phyloP scores from a whole-genome alignment of 345 rosid species.

The Eucalyptus erythrocorys region DNA sequence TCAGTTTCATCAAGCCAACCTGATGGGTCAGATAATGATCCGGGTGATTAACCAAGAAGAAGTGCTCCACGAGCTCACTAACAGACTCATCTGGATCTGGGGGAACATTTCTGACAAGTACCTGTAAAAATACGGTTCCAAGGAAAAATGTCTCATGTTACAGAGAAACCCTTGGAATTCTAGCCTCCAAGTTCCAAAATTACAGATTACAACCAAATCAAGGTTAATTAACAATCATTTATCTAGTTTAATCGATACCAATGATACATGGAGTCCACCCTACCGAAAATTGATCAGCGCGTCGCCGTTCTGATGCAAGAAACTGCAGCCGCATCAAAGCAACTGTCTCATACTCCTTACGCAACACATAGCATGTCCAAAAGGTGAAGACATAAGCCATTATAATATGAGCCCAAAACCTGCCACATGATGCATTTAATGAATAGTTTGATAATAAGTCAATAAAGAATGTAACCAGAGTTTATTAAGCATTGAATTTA shows the following conservation, averaged over 20 bases:
- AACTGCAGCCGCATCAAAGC: conserved; percentile 81
- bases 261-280: background rate
- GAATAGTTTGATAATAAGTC: background rate
- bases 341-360: conserved; percentile 74
- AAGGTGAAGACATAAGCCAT: conserved; percentile 82
- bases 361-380: conserved; percentile 79
- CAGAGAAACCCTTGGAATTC: background rate
- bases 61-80: conserved; percentile 40
- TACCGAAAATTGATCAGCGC: conserved; percentile 91
- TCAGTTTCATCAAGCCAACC: conserved; percentile 6
- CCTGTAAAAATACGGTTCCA: conserved; percentile 4
- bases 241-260: background rate
- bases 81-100: conserved; percentile 49
- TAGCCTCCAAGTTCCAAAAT: background rate
- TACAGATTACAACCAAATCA: background rate
- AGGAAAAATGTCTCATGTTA: background rate
- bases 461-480: background rate
- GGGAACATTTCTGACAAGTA: conserved; percentile 42
- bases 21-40: conserved; percentile 32
- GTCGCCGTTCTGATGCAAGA: conserved; percentile 70
- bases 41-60: conserved; percentile 40
- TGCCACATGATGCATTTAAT: conserved; percentile 4
- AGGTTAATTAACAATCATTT: background rate
- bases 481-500: background rate
- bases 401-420: conserved; percentile 73